Base-by-base conservation (phyloP, 139 green algal genomes). In the Chlamydomonas schloesseri region DNA sequence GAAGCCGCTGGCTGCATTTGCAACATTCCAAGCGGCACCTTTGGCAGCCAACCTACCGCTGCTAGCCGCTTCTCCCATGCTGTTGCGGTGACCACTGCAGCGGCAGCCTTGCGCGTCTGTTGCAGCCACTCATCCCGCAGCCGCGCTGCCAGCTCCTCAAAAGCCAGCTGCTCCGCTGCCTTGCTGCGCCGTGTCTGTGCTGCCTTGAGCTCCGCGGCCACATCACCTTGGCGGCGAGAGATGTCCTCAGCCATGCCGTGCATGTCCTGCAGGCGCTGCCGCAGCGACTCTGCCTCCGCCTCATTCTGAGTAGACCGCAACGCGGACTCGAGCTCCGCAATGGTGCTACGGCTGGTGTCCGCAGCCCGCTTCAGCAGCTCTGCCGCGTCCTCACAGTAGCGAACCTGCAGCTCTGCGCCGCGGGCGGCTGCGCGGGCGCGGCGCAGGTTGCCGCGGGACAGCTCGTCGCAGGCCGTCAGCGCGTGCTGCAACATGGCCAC, bases 401-500 rank as follows among this genome's bases (percentile, higher is more conserved):
- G 65, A 10, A 31, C 47, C 68, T 85, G 47, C 50, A 70, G 79
- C 42, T 85, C 65, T 2, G 47, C 67, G 17, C 55, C 2, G 5
- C 60, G 26, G 24, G n/a, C 1, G 8, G 28, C 47, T 0, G 9
- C 46, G 10, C 50, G 79, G 5, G 50, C 53, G 21, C 15, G 11
- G 29, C 55, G 26, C 33, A 77, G 8, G 14, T 21, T 28, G 17
- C 9, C 31, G 2, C 21, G 15, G 0, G 6, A 6, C 23, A 85
- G 67, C n/a, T 68, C 65, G 13, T 60, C 47, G 33, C 65, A 70
- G 1, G 67, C 79, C 1, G 53, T 11, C 6, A 85, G 50, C 11
- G 79, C 79, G 20, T 70, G 65, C 31, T 68, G n/a, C 23, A 85
- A 47, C 79, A 85, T 76, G 18, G 79, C 50, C 10, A 77, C 67